A percentile compares a stretch with the other conserved stretches of the same genome.
phyloP scores from a whole-genome alignment of 768 basidiomycete genomes.

The Xerocomus spinulosus region DNA sequence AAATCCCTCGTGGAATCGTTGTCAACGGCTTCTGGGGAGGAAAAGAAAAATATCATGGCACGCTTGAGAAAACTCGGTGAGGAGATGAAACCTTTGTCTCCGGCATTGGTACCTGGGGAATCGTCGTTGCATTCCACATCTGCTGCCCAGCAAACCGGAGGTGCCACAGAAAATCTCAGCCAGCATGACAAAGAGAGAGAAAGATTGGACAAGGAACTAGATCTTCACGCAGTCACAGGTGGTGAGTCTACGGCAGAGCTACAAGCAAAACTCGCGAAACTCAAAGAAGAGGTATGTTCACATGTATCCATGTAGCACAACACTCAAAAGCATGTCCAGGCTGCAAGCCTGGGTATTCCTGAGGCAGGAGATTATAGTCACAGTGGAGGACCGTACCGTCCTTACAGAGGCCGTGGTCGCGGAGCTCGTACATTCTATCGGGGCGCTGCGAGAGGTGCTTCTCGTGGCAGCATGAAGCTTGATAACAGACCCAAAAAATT shows the following conservation, averaged over 20 bases:
- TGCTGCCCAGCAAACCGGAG: constrained; percentile 20
- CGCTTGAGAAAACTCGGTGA: constrained; percentile 71
- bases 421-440: constrained; percentile 57
- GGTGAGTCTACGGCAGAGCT: constrained; percentile 62
- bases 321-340: constrained; percentile 43
- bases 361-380: constrained; percentile 40
- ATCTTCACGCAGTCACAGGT: constrained; percentile 44
- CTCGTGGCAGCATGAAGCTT: constrained; percentile 76
- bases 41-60: constrained; percentile 77
- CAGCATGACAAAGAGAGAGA: constrained; percentile 60
- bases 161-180: constrained; percentile 28
- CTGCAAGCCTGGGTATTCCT: constrained; percentile 68
- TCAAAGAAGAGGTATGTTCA: constrained; percentile 68
- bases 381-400: constrained; percentile 44
- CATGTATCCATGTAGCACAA: background rate
- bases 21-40: constrained; percentile 55
- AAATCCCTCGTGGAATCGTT: constrained; percentile 77
- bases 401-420: constrained; percentile 65
- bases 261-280: constrained; percentile 67
- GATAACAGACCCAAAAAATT: constrained; percentile 86
- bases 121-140: constrained; percentile 25
- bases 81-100: constrained; percentile 57
- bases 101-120: constrained; percentile 27
- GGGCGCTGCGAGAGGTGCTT: constrained; percentile 58
- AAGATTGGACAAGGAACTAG: constrained; percentile 79